These are phyloP conservation scores for Phyllostachys edulis DNA, from an alignment of 176 grass and related monocot genomes.

Conservation along the genomic window DNA sequence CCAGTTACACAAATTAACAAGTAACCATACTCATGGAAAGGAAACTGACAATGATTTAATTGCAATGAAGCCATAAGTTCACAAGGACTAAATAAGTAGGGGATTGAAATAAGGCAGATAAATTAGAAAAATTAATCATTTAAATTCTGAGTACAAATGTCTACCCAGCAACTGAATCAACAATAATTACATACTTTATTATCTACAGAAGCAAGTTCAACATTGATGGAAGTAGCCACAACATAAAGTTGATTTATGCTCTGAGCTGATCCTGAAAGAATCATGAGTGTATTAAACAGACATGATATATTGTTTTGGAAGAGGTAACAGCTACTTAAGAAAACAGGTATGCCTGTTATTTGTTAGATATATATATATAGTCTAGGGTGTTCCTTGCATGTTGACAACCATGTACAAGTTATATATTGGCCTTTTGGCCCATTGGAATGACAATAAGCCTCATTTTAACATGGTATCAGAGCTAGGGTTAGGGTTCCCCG, in stretches of 20 bases:
- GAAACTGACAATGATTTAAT: conserved; percentile 25
- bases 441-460: no score
- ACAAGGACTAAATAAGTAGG: neutral
- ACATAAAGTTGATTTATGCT: neutral
- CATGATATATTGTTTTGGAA: conserved; percentile 15
- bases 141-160: conserved; percentile 2
- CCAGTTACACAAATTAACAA: conserved; percentile 26
- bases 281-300: neutral
- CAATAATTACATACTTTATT: conserved; percentile 1
- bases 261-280: neutral
- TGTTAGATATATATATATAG: no score
- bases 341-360: neutral
- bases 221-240: neutral
- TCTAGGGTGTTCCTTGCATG: no score
- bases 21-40: conserved; percentile 1
- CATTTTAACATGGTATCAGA: no score
- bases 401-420: no score
- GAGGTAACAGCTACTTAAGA: neutral
- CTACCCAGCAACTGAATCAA: neutral
- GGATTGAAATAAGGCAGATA: neutral
- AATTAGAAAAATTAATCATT: neutral
- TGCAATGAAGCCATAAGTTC: conserved; percentile 9
- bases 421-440: no score
- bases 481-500: no score
- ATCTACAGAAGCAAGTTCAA: neutral